Conservation (phyloP, 2,329 filamentous ascomycete species). For the Leptographium procerum region DNA sequence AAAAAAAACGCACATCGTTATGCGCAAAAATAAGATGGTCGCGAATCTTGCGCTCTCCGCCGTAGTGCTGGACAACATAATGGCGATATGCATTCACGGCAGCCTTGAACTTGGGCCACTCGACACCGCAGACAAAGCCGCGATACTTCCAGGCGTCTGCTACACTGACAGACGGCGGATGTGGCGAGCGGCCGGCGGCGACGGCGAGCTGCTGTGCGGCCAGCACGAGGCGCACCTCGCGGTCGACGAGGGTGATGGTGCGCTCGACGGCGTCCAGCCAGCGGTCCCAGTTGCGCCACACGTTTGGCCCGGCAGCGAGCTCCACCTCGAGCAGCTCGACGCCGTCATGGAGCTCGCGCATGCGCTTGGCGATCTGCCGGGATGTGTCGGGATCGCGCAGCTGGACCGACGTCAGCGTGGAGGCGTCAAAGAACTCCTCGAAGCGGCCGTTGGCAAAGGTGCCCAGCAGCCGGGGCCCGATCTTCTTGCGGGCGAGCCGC, state of each 20-base stretch:
- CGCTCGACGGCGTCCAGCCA: slow-evolving; percentile 62
- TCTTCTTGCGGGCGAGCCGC: slow-evolving; percentile 80
- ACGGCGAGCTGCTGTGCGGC: slow-evolving; percentile 11
- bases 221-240: slow-evolving; percentile 50
- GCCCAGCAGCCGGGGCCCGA: slow-evolving; percentile 80
- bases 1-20: slow-evolving; percentile 62
- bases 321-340: slow-evolving; percentile 77
- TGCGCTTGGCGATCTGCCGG: slow-evolving; percentile 89
- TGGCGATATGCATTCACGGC: slow-evolving; percentile 67
- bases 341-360: slow-evolving; percentile 91
- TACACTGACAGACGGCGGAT: slow-evolving; percentile 12
- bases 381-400: slow-evolving; percentile 74
- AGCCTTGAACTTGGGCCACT: slow-evolving; percentile 67
- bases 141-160: slow-evolving; percentile 50
- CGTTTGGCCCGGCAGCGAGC: slow-evolving; percentile 63
- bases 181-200: slow-evolving; percentile 19
- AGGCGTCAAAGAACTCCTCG: slow-evolving; percentile 84
- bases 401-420: slow-evolving; percentile 64
- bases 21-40: slow-evolving; percentile 85
- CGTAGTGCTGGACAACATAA: slow-evolving; percentile 63
- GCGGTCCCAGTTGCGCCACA: slow-evolving; percentile 91
- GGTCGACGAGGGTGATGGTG: slow-evolving; percentile 44
- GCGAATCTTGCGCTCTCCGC: slow-evolving; percentile 53
- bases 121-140: slow-evolving; percentile 71
- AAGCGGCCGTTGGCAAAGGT: slow-evolving; percentile 94